Percentiles rank a stretch among this genome's conserved stretches.
Conservation (phyloP, 2,329 filamentous ascomycete genomes). For the Monilinia aucupariae region DNA sequence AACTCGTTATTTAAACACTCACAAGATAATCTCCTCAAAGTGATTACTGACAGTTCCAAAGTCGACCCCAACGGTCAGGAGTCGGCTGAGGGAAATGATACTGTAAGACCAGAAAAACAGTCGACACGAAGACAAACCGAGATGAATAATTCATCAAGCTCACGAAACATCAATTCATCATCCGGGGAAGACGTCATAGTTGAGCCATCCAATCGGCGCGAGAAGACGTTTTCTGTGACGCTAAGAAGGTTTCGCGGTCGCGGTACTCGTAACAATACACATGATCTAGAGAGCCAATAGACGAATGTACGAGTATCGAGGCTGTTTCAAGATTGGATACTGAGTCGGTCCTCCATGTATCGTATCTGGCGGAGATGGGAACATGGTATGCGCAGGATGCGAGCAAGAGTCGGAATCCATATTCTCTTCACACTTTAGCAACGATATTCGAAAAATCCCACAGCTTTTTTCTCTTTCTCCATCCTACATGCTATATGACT, state of each 20-base stretch:
- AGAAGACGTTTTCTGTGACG: background rate
- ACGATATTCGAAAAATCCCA: too few relatives aligned
- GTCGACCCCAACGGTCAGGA: background rate
- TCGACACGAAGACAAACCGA: background rate
- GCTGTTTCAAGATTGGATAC: background rate
- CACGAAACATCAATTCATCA: background rate
- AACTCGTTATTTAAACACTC: background rate
- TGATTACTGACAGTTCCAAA: background rate
- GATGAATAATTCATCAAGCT: background rate
- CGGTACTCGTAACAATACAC: background rate
- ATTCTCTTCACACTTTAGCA: too few relatives aligned
- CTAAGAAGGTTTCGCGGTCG: background rate
- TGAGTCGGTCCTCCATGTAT: too few relatives aligned
- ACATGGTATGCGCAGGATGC: too few relatives aligned
- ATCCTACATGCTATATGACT: too few relatives aligned
- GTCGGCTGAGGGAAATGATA: background rate
- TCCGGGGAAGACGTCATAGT: background rate
- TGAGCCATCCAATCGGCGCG: background rate
- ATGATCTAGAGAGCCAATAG: background rate
- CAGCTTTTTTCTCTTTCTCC: too few relatives aligned
- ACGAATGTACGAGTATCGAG: background rate
- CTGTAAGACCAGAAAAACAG: background rate
- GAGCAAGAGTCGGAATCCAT: too few relatives aligned
- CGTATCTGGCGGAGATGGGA: too few relatives aligned
- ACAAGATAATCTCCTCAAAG: background rate